Conservation (phyloP, 2,329 filamentous ascomycete species). For the Colletotrichum coccodes region DNA sequence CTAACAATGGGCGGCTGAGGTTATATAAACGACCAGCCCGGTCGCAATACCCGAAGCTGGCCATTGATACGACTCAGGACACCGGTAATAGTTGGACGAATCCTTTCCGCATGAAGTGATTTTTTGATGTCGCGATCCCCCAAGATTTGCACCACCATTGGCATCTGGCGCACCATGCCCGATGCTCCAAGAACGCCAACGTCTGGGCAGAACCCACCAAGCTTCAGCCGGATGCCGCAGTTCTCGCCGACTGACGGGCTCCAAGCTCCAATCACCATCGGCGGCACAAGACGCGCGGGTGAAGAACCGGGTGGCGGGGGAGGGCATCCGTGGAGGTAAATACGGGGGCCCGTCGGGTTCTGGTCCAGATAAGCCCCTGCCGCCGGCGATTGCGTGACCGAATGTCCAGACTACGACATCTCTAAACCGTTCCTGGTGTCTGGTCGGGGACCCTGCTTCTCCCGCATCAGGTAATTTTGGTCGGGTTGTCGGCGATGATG, state of each 20-base stretch:
- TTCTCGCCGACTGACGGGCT: not conserved
- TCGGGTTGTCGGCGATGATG: constrained; percentile 26
- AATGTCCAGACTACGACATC: constrained; percentile 27
- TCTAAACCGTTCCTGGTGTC: not conserved
- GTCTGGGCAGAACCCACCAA: constrained; percentile 28
- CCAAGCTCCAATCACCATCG: constrained; percentile 11
- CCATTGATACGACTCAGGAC: constrained; percentile 1
- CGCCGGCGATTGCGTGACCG: constrained; percentile 27
- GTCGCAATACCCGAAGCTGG: not conserved
- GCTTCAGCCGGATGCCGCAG: not conserved
- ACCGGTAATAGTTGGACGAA: not conserved
- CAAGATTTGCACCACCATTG: constrained; percentile 12
- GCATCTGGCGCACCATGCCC: constrained; percentile 1
- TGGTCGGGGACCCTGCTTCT: not conserved
- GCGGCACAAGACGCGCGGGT: not conserved
- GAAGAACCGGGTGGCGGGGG: not conserved
- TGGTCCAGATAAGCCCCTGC: constrained; percentile 20
- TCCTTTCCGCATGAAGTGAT: constrained; percentile 1
- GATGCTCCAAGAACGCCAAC: constrained; percentile 16
- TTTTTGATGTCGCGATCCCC: constrained; percentile 19
- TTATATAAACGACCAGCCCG: constrained; percentile 14
- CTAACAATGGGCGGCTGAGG: not conserved
- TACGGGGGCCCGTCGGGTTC: not conserved
- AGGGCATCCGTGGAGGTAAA: not conserved
- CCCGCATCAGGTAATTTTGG: constrained; percentile 12